Conservation (phyloP, 2,329 filamentous ascomycete genomes). For the Mariannaea elegans region DNA sequence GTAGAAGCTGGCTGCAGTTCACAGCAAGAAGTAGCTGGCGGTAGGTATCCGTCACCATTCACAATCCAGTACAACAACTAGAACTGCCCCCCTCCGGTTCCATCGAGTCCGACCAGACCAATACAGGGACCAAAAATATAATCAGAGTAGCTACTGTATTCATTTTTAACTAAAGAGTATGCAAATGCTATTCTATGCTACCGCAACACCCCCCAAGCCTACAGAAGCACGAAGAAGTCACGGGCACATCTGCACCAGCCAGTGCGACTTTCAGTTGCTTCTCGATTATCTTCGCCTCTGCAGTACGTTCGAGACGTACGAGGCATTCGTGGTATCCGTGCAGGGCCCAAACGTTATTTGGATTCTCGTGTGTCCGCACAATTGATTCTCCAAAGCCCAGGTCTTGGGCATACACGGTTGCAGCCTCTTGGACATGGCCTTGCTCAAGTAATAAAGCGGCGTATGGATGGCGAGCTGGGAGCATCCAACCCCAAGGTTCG, state of each 20-base stretch:
- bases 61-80: no score
- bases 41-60: no score
- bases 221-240: constrained; percentile 26
- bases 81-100: no score
- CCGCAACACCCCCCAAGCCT: background rate
- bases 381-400: constrained; percentile 67
- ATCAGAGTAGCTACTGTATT: no score
- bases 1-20: no score
- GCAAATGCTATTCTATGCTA: background rate
- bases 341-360: constrained; percentile 79
- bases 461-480: constrained; percentile 75
- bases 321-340: constrained; percentile 79
- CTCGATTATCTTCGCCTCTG: constrained; percentile 45
- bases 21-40: no score
- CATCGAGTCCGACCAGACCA: no score
- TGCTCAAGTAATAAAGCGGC: constrained; percentile 76
- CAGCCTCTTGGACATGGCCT: constrained; percentile 63
- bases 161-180: background rate
- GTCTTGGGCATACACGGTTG: constrained; percentile 67
- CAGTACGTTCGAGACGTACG: constrained; percentile 54
- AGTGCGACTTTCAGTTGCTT: constrained; percentile 1
- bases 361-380: constrained; percentile 72
- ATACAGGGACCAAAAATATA: no score
- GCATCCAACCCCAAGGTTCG: constrained; percentile 85
- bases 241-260: constrained; percentile 7